Evolutionary conservation across 208 protist genomes (phyloP).

Genomic region (Leishmania martiniquensis): DNA sequence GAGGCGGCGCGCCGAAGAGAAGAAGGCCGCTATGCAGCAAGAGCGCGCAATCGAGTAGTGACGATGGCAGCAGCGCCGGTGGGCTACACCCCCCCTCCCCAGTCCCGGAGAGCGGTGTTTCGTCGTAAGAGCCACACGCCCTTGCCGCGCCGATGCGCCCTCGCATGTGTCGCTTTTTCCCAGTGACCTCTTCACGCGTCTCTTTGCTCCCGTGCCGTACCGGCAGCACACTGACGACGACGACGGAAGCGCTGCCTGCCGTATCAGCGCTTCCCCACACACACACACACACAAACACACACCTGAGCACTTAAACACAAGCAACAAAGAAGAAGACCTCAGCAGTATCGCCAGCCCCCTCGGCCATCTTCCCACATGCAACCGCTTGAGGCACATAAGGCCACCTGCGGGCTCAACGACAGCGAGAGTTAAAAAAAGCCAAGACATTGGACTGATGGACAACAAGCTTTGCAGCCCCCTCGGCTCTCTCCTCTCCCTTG

Average conservation of each 20-base stretch:
- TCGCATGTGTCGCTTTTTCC: not conserved
- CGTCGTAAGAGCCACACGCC: not conserved
- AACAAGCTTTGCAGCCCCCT: not conserved
- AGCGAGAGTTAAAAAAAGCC: not conserved
- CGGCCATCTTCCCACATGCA: not conserved
- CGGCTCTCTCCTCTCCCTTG: not conserved
- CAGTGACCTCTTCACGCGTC: not conserved
- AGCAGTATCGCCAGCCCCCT: not conserved
- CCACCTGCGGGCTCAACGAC: not conserved
- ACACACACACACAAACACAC: not conserved
- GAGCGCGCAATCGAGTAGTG: constrained; percentile 14
- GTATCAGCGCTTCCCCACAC: not conserved
- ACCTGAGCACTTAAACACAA: not conserved
- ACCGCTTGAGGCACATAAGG: not conserved
- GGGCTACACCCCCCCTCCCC: not conserved
- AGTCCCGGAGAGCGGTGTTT: not conserved
- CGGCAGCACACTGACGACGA: not conserved
- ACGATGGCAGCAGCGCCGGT: not conserved
- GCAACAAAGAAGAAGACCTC: not conserved
- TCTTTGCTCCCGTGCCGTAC: not conserved
- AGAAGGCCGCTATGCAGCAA: constrained; percentile 3
- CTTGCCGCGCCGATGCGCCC: not conserved
- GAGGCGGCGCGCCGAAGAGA: constrained; percentile 19
- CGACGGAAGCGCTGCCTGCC: not conserved
- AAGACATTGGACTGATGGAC: not conserved